Conservation (phyloP, 106 monocot genomes). For the Narthecium ossifragum region DNA sequence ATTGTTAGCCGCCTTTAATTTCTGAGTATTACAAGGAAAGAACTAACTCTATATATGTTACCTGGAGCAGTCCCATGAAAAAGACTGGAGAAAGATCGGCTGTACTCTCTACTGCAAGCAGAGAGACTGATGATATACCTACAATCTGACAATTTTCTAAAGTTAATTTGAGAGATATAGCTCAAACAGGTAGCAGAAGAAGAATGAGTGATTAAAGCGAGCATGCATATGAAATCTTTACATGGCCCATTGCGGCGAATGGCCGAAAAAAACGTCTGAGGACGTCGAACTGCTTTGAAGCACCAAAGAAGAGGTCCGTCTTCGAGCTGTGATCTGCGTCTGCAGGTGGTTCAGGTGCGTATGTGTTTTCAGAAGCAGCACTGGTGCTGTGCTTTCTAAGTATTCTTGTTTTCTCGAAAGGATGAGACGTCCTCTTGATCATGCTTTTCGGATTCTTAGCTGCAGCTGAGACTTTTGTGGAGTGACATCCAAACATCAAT, state of each 20-base stretch:
- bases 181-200: too few species aligned
- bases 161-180: not conserved
- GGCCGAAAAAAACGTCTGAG: conserved; percentile 4
- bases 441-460: too few species aligned
- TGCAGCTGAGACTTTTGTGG: too few species aligned
- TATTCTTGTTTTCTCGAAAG: too few species aligned
- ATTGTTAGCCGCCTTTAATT: not conserved
- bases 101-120: conserved; percentile 3
- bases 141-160: too few species aligned
- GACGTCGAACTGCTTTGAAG: conserved; percentile 3
- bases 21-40: not conserved
- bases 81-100: conserved; percentile 7
- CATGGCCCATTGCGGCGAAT: not conserved
- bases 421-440: too few species aligned
- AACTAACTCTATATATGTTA: not conserved
- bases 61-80: conserved; percentile 4
- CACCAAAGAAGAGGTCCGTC: not conserved
- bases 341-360: not conserved
- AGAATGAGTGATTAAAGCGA: too few species aligned
- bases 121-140: conserved; percentile 9
- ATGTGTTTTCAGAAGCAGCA: not conserved
- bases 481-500: too few species aligned
- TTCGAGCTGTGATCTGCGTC: too few species aligned
- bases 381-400: not conserved
- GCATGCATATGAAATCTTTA: not conserved